A percentile compares a stretch with the other conserved stretches of the same genome.
These are phyloP conservation scores for Funneliformis mosseae DNA, from an alignment of 192 early-diverging fungal species.

Conservation along the genomic window DNA sequence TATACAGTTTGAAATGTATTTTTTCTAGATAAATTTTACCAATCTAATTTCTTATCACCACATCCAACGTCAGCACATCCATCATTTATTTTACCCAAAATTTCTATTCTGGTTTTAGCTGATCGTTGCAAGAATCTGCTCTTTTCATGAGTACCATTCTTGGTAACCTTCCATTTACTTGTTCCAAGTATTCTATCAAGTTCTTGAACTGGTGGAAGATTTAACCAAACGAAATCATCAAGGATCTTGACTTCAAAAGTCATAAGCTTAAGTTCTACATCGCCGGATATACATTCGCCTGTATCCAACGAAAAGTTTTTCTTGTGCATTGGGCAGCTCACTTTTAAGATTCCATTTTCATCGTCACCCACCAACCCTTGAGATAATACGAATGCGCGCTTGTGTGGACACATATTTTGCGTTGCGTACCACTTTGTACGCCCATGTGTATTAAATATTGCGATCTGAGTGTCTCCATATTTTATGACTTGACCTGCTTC, in stretches of 20 bases:
- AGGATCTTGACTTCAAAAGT: conserved; percentile 64
- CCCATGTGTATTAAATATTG: conserved; percentile 53
- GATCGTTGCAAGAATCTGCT: background rate
- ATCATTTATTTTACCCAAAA: background rate
- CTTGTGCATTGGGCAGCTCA: conserved; percentile 74
- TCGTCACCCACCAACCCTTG: conserved; percentile 58
- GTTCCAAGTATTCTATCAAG: conserved; percentile 60
- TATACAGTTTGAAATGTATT: no score
- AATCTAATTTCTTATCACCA: conserved; percentile 29
- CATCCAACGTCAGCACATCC: background rate
- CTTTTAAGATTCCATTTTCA: conserved; percentile 34
- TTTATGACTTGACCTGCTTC: conserved; percentile 58
- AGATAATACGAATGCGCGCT: conserved; percentile 69
- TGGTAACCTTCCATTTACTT: conserved; percentile 49
- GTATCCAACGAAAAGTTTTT: conserved; percentile 60
- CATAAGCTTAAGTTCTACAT: conserved; percentile 42
- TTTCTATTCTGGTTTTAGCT: background rate
- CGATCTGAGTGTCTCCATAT: conserved; percentile 65
- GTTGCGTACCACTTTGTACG: conserved; percentile 65
- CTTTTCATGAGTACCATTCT: background rate
- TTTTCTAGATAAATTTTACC: background rate
- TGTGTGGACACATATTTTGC: conserved; percentile 79
- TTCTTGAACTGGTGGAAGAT: conserved; percentile 45
- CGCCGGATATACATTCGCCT: conserved; percentile 55
- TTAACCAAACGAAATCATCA: conserved; percentile 46